These are phyloP conservation scores for Striga asiatica DNA, from an alignment of 257 asterid genomes.

Conservation along the genomic window DNA sequence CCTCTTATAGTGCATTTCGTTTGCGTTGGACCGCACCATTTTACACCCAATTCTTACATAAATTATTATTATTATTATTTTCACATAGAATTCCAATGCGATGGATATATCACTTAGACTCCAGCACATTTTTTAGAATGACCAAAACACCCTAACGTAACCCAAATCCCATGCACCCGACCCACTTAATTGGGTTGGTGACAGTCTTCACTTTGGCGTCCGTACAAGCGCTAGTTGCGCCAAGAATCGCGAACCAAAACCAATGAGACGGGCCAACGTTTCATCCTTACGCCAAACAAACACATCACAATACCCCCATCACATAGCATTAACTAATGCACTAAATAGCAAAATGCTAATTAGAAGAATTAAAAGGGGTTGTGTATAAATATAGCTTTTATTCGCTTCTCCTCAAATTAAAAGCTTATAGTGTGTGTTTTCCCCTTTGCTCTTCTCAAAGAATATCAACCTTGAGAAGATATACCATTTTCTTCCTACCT, in stretches of 20 bases:
- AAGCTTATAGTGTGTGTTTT: slow-evolving; percentile 5
- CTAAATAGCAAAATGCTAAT: not conserved
- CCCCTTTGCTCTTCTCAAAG: slow-evolving; percentile 15
- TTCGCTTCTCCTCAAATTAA: slow-evolving; percentile 26
- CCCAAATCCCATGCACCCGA: not conserved
- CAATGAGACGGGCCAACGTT: slow-evolving; percentile 17
- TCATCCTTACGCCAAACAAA: slow-evolving; percentile 4
- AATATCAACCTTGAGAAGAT: slow-evolving; percentile 44
- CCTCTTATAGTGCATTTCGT: too few species aligned
- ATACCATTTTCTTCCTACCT: slow-evolving; percentile 18
- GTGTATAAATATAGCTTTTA: slow-evolving; percentile 31
- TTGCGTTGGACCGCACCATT: too few species aligned
- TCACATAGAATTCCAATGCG: too few species aligned
- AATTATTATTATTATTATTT: too few species aligned
- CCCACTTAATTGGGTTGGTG: slow-evolving; percentile 14
- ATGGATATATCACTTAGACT: too few species aligned
- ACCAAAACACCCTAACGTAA: not conserved
- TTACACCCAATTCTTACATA: too few species aligned
- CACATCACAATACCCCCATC: not conserved
- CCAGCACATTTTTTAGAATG: too few species aligned
- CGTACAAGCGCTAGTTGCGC: slow-evolving; percentile 32
- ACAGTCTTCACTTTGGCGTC: not conserved
- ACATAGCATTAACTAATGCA: not conserved
- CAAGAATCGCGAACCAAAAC: slow-evolving; percentile 24
- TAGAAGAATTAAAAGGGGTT: not conserved